Percentiles rank a stretch among this genome's conserved stretches.
Evolutionary conservation across 2,329 filamentous ascomycete genomes (phyloP).

Genomic region (Myriosclerotinia duriaeana): DNA sequence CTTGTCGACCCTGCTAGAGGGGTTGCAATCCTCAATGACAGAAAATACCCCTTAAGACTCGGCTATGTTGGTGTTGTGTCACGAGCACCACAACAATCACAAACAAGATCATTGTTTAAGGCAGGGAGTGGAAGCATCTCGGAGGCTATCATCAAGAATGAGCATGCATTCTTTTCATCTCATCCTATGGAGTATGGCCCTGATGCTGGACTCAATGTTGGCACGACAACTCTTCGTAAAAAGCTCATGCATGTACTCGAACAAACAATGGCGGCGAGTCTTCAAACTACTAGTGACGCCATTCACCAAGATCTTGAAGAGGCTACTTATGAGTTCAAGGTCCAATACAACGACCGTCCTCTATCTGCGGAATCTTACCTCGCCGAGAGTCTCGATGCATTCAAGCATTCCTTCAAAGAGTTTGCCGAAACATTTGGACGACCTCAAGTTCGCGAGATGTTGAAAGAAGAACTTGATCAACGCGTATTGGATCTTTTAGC

Average conservation of each 20-base stretch:
- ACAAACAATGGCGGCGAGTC: constrained; percentile 91
- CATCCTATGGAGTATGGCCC: constrained; percentile 79
- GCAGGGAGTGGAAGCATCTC: constrained; percentile 78
- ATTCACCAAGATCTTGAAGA: constrained; percentile 95
- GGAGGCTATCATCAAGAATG: constrained; percentile 80
- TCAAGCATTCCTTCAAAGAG: constrained; percentile 97
- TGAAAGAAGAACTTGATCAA: constrained; percentile 92
- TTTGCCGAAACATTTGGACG: constrained; percentile 89
- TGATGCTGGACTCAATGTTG: constrained; percentile 70
- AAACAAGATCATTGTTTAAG: constrained; percentile 70
- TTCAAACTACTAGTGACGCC: constrained; percentile 85
- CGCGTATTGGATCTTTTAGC: constrained; percentile 90
- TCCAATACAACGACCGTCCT: constrained; percentile 96
- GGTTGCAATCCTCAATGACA: constrained; percentile 75
- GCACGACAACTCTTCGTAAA: constrained; percentile 83
- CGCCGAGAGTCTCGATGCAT: constrained; percentile 89
- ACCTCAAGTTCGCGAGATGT: constrained; percentile 80
- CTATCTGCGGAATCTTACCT: constrained; percentile 95
- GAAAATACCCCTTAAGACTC: constrained; percentile 90
- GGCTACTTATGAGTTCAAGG: constrained; percentile 97
- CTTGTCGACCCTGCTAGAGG: constrained; percentile 83
- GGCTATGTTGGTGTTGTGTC: constrained; percentile 96
- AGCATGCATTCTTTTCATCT: constrained; percentile 79
- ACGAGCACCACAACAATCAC: constrained; percentile 62
- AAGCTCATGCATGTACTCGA: constrained; percentile 97